Evolutionary conservation across 2,329 filamentous ascomycete genomes (phyloP), one percentile per base, ranked within the genome.

Genomic region (Clonostachys solani): DNA sequence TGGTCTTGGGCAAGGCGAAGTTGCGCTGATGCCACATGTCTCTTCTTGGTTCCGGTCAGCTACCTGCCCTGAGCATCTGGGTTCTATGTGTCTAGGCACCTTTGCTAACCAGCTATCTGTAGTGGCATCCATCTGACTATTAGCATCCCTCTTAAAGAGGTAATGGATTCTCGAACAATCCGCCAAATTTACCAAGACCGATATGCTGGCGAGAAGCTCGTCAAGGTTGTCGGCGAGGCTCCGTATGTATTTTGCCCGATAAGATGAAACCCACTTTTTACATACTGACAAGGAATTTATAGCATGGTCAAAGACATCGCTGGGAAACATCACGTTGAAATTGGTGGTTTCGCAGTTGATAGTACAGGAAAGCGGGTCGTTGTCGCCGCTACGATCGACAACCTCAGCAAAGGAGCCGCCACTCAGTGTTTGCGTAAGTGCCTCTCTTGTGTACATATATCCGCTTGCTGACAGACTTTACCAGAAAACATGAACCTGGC

Each of bases 131-230:
- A 89, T 63, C 88, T 92, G 69, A 92, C 91, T 37, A 92, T 97
- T 66, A 91, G 84, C 61, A 89, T 97, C 44, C 92, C 92, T 12
- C 77, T 99, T 9, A 86, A 86, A 61, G 80, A 92, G 68, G 79
- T 82, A 51, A 95, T 97, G 88, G 89, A 84, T 4, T 92, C 89
- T 38, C 86, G 94, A 45, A 92, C 97, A 63, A 90, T 99, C 56
- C 84, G 94, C 52, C 89, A 96, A 62, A 75, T 97, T 49, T 99
- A 95, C 76, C 92, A 97, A 69, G 92, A 97, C 60, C 83, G 92
- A 19, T 99, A 96, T 62, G 92, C 92, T 6, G 92, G 92, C 45
- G 94, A 97, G 78, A 92, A 91, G 71, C 83, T 99, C 13, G 86
- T 99, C 63, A 96, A 94, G 78, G 83, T 97, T 18, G 81, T 89